These are phyloP conservation scores for Aspergillus flavus DNA, from an alignment of 2,329 filamentous ascomycete genomes.

Conservation along the genomic window DNA sequence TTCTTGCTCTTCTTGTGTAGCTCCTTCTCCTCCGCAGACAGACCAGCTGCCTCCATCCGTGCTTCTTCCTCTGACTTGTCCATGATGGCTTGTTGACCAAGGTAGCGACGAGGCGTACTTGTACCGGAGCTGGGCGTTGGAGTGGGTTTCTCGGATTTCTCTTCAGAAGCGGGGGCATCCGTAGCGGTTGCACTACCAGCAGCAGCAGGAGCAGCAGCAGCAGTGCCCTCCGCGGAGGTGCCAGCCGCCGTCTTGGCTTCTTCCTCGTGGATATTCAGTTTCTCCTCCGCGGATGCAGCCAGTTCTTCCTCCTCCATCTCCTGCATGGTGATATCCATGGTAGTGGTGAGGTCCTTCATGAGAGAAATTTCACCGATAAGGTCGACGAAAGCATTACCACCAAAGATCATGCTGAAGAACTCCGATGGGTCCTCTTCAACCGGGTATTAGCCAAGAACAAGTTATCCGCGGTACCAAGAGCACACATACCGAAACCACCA, in stretches of 20 bases:
- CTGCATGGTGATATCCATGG: conserved; percentile 96
- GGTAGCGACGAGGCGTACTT: conserved; percentile 55
- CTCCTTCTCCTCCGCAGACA: conserved; percentile 74
- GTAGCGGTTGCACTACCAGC: conserved; percentile 40
- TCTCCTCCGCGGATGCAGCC: conserved; percentile 55
- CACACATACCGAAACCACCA: conserved; percentile 74
- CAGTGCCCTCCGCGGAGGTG: conserved; percentile 19
- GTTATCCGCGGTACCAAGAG: not conserved
- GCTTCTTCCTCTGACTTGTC: conserved; percentile 81
- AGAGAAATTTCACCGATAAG: conserved; percentile 98
- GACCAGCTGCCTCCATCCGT: conserved; percentile 63
- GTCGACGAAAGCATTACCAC: conserved; percentile 91
- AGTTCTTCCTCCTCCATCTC: conserved; percentile 71
- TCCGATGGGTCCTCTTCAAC: conserved; percentile 79
- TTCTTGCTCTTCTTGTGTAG: conserved; percentile 83
- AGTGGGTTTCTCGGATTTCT: conserved; percentile 28
- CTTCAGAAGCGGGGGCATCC: conserved; percentile 32
- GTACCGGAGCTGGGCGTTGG: conserved; percentile 40
- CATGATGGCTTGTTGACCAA: conserved; percentile 84
- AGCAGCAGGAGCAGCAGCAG: conserved; percentile 24
- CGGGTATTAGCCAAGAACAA: not conserved
- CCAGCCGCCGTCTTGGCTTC: conserved; percentile 49
- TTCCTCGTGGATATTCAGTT: conserved; percentile 49
- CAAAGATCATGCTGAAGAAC: conserved; percentile 98
- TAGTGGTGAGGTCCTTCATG: conserved; percentile 97